A percentile compares a stretch with the other conserved stretches of the same genome.
phyloP scores from a whole-genome alignment of 208 protist genomes.

The Trypanosoma rangeli region DNA sequence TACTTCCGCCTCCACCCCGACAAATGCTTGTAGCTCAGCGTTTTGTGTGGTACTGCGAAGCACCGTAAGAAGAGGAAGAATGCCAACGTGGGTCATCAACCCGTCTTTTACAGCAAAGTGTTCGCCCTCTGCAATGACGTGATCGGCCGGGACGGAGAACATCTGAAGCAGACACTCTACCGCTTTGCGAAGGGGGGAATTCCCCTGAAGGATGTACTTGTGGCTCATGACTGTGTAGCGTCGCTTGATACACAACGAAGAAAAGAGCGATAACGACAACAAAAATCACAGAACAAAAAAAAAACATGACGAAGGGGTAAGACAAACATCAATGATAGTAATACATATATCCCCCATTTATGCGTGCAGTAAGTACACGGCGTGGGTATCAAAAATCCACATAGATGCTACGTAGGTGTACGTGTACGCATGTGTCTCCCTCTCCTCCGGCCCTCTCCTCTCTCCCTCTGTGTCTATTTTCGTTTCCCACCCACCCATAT shows the following conservation, averaged over 20 bases:
- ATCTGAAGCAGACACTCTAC: slow-evolving; percentile 16
- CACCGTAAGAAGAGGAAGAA: slow-evolving; percentile 23
- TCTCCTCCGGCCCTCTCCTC: background rate
- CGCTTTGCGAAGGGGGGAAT: slow-evolving; percentile 28
- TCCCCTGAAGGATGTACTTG: slow-evolving; percentile 31
- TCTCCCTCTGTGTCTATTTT: background rate
- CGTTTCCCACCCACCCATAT: background rate
- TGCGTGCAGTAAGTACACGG: background rate
- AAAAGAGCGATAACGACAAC: slow-evolving; percentile 5
- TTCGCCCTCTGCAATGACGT: slow-evolving; percentile 10
- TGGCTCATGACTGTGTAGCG: slow-evolving; percentile 8
- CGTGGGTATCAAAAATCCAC: background rate
- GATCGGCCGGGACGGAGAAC: slow-evolving; percentile 26
- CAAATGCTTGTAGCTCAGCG: slow-evolving; percentile 18
- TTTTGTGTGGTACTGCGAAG: slow-evolving; percentile 11
- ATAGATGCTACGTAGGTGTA: background rate
- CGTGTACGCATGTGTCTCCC: background rate
- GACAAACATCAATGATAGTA: background rate
- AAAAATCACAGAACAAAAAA: slow-evolving; percentile 7
- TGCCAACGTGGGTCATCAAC: slow-evolving; percentile 11
- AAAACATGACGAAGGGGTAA: background rate
- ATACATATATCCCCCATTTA: background rate
- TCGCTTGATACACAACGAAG: background rate
- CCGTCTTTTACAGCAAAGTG: slow-evolving; percentile 23
- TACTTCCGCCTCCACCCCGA: slow-evolving; percentile 30